Conservation (phyloP, 2,329 filamentous ascomycete species). For the Metarhizium humberi region DNA sequence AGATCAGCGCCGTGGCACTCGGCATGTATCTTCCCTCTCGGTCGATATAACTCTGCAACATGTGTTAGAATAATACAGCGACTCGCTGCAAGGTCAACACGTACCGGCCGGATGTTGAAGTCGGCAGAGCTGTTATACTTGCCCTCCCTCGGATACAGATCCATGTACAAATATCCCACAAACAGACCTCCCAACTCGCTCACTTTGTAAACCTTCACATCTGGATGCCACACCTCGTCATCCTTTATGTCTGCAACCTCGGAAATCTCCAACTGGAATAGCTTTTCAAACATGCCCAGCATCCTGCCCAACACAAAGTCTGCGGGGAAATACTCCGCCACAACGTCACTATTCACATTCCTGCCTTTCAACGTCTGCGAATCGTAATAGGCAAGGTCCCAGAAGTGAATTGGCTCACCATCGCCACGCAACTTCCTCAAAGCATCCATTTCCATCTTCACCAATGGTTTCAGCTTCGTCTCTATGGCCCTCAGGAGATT, state of each 20-base stretch:
- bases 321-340: slow-evolving; percentile 4
- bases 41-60: slow-evolving; percentile 2
- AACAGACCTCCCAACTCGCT: background rate
- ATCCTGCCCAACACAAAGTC: background rate
- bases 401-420: background rate
- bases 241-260: background rate
- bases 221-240: slow-evolving; percentile 3
- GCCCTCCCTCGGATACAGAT: slow-evolving; percentile 1
- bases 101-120: slow-evolving; percentile 3
- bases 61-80: background rate
- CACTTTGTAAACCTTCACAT: slow-evolving; percentile 3
- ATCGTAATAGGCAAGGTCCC: background rate
- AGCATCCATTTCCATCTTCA: background rate
- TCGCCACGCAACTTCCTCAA: background rate
- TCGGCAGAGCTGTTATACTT: slow-evolving; percentile 4
- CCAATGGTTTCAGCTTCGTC: background rate
- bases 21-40: background rate
- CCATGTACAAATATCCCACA: slow-evolving; percentile 1
- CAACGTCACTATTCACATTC: slow-evolving; percentile 2
- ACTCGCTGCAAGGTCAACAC: background rate
- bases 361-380: background rate
- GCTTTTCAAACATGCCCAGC: slow-evolving; percentile 1
- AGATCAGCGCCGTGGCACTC: slow-evolving; percentile 1
- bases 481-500: background rate
- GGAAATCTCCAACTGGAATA: background rate